Evolutionary conservation across 2,329 filamentous ascomycete species (phyloP), one percentile per base, ranked within the genome.

Genomic region (Claviceps paspali): DNA sequence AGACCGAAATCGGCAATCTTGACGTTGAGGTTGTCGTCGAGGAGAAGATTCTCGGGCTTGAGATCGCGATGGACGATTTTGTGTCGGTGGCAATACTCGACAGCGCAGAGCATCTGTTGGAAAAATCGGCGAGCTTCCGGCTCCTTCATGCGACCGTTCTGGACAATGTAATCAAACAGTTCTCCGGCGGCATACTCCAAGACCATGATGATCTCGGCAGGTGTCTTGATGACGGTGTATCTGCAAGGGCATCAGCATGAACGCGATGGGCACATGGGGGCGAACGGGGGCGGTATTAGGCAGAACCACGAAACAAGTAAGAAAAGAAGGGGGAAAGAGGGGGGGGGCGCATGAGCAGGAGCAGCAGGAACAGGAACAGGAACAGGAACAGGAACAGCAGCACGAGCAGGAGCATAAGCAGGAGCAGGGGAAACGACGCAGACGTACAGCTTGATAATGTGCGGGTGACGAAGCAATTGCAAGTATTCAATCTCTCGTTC

Each of bases 1-100:
- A 98, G 68, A 40, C 91, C 91, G 49, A 98, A 98, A 61, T 98
- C 91, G 51, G 91, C 91, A 63, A 98, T 98, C 66, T 98, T 98
- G 61, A 98, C 88, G 52, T 98, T 95, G 53, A 94, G 79, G 41
- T 92, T 80, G 46, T 92, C 84, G 61, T 98, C 91, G 36, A 98
- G 76, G 30, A 98, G 73, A 34, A 98, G 64, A 55, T 98, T 98
- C 66, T 98, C 91, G 8, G 91, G 91, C 60, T 98, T 98, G 44
- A 98, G 64, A 57, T 98, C 91, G 56, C 91, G 81, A 60, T 98
- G 91, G 29, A 96, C 91, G 52, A 98, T 96, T 65, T 96, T 96
- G 67, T 98, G 91, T 43, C 91, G 76, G 62, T 98, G 91, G 54
- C 91, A 98, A 63, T 98, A 98, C 58, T 98, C 91, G 49, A 98